These are phyloP conservation scores for Mrakia blollopis DNA, from an alignment of 768 basidiomycete species.

Conservation along the genomic window DNA sequence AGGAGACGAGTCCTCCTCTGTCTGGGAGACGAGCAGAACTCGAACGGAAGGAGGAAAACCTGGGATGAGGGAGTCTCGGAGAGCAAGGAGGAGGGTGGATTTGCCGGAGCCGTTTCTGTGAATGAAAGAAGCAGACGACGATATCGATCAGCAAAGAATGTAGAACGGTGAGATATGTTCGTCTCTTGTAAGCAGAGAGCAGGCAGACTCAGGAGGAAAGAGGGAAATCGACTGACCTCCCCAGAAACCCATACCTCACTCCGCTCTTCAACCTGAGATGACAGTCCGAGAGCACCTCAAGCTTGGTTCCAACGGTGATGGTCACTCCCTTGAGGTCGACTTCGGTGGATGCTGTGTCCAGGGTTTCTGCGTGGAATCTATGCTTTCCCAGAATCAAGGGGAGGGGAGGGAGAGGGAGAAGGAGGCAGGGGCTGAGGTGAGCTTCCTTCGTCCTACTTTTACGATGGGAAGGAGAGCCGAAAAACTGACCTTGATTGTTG, in stretches of 20 bases:
- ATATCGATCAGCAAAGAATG: too few relatives aligned
- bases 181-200: too few relatives aligned
- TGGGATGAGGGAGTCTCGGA: conserved; percentile 51
- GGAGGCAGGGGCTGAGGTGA: not conserved
- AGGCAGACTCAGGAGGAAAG: not conserved
- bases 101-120: conserved; percentile 55
- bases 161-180: too few relatives aligned
- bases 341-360: conserved; percentile 41
- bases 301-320: conserved; percentile 51
- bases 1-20: conserved; percentile 37
- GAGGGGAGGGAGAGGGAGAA: not conserved
- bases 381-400: too few relatives aligned
- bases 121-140: too few relatives aligned
- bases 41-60: conserved; percentile 49
- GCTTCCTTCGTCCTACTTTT: not conserved
- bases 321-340: conserved; percentile 57
- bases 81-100: conserved; percentile 50
- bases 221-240: conserved; percentile 39
- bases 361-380: conserved; percentile 41
- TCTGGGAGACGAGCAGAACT: conserved; percentile 52
- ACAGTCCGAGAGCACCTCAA: conserved; percentile 54
- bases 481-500: conserved; percentile 14
- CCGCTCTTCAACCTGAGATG: conserved; percentile 53
- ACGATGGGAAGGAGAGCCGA: not conserved
- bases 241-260: conserved; percentile 50